Evolutionary conservation across 2,329 filamentous ascomycete genomes (phyloP).

Genomic region (Fusarium sp.): DNA sequence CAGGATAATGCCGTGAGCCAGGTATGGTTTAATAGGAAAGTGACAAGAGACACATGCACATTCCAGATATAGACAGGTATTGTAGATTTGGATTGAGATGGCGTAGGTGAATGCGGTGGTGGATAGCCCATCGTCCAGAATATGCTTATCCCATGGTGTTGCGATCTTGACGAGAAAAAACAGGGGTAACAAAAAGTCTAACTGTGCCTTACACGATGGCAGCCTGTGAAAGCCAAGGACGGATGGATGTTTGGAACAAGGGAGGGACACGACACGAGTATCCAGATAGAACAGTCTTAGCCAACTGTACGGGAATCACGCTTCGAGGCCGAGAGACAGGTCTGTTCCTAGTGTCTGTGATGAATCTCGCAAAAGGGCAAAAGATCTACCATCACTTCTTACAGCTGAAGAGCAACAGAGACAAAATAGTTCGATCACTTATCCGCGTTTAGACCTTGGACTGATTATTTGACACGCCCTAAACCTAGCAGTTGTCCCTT

Average conservation of each 20-base stretch:
- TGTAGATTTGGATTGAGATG: background rate
- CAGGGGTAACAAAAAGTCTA: constrained; percentile 14
- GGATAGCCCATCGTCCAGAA: background rate
- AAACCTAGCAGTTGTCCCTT: background rate
- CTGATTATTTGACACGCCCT: background rate
- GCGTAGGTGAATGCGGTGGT: background rate
- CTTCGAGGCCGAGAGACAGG: constrained; percentile 1
- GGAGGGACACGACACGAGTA: constrained; percentile 3
- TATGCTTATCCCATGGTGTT: constrained; percentile 19
- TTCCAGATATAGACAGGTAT: background rate
- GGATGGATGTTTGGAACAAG: constrained; percentile 17
- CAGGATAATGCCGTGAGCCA: constrained; percentile 13
- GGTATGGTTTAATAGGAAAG: constrained; percentile 18
- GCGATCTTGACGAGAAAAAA: constrained; percentile 6
- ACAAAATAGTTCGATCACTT: background rate
- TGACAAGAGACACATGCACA: background rate
- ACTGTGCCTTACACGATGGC: constrained; percentile 9
- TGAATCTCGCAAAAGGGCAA: constrained; percentile 12
- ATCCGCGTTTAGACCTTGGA: background rate
- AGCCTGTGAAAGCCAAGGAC: constrained; percentile 29
- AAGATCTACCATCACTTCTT: constrained; percentile 29
- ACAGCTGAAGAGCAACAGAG: background rate
- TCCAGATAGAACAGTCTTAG: constrained; percentile 9
- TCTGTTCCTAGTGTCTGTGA: constrained; percentile 22
- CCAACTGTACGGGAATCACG: background rate